phyloP scores from a whole-genome alignment of 1,139 yeast genomes.

The Lizanozyma gosingica region DNA sequence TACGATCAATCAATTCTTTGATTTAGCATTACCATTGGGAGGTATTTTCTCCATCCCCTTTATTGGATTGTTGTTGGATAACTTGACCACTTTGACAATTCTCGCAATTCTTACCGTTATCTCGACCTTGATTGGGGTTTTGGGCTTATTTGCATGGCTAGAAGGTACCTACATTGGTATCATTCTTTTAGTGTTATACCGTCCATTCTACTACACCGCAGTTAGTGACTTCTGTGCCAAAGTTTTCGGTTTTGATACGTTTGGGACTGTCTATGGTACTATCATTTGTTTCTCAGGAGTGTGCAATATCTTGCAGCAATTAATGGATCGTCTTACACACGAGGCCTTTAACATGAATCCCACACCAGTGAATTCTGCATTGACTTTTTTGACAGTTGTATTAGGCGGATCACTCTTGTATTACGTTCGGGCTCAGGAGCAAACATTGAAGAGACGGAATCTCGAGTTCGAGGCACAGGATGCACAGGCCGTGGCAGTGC shows the following conservation, averaged over 20 bases:
- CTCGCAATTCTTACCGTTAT: slow-evolving; percentile 42
- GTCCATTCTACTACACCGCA: slow-evolving; percentile 90
- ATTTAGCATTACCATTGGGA: slow-evolving; percentile 78
- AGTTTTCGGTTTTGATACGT: slow-evolving; percentile 86
- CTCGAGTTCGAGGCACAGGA: slow-evolving; percentile 58
- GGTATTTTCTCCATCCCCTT: slow-evolving; percentile 81
- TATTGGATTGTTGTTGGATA: slow-evolving; percentile 75
- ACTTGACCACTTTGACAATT: slow-evolving; percentile 53
- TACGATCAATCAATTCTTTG: slow-evolving; percentile 64
- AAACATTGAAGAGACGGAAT: slow-evolving; percentile 38
- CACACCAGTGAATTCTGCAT: slow-evolving; percentile 54
- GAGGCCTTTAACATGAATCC: slow-evolving; percentile 64
- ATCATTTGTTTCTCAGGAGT: slow-evolving; percentile 75
- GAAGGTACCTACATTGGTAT: slow-evolving; percentile 57
- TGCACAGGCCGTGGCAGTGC: slow-evolving; percentile 42
- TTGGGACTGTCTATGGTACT: slow-evolving; percentile 88
- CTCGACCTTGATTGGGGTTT: slow-evolving; percentile 56
- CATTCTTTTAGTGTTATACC: slow-evolving; percentile 62
- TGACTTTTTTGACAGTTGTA: slow-evolving; percentile 45
- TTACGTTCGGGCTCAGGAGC: slow-evolving; percentile 49
- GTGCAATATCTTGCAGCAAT: slow-evolving; percentile 63
- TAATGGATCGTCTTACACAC: slow-evolving; percentile 64
- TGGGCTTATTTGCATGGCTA: slow-evolving; percentile 51
- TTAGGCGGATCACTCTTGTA: slow-evolving; percentile 45
- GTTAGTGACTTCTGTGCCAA: slow-evolving; percentile 87